phyloP scores from a whole-genome alignment of 1,139 yeast species.

The Blastobotrys raffinosifermentans region DNA sequence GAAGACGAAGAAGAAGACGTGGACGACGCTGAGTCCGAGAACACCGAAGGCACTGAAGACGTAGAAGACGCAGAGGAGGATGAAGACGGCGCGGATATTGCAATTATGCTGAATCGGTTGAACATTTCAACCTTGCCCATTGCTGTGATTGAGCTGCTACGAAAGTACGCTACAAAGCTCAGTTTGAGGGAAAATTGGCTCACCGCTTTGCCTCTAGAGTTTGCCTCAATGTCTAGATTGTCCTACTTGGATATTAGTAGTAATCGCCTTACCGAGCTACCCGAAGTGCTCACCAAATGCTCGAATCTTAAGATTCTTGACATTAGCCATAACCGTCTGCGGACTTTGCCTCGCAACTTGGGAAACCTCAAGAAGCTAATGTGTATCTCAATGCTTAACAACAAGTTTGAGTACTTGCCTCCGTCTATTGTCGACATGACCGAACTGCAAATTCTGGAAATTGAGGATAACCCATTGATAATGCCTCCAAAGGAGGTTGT shows the following conservation, averaged over 20 bases:
- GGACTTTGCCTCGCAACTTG: slow-evolving; percentile 40
- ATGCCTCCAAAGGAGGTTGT: slow-evolving; percentile 43
- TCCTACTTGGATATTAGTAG: slow-evolving; percentile 62
- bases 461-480: slow-evolving; percentile 61
- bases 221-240: slow-evolving; percentile 43
- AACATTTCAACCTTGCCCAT: slow-evolving; percentile 33
- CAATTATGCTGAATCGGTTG: slow-evolving; percentile 31
- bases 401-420: slow-evolving; percentile 53
- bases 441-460: slow-evolving; percentile 56
- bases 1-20: slow-evolving; percentile 5
- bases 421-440: slow-evolving; percentile 49
- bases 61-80: slow-evolving; percentile 17
- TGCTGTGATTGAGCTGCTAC: slow-evolving; percentile 38
- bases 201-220: slow-evolving; percentile 43
- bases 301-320: slow-evolving; percentile 59
- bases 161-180: slow-evolving; percentile 41
- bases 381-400: slow-evolving; percentile 59
- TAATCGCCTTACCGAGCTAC: slow-evolving; percentile 51
- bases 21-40: background rate
- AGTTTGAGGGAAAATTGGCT: slow-evolving; percentile 50
- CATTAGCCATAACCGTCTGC: slow-evolving; percentile 52
- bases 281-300: slow-evolving; percentile 40
- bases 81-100: slow-evolving; percentile 16
- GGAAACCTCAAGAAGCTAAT: slow-evolving; percentile 36
- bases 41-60: slow-evolving; percentile 6